Evolutionary conservation across 257 asterid genomes (phyloP).

Genomic region (Prunella vulgaris): DNA sequence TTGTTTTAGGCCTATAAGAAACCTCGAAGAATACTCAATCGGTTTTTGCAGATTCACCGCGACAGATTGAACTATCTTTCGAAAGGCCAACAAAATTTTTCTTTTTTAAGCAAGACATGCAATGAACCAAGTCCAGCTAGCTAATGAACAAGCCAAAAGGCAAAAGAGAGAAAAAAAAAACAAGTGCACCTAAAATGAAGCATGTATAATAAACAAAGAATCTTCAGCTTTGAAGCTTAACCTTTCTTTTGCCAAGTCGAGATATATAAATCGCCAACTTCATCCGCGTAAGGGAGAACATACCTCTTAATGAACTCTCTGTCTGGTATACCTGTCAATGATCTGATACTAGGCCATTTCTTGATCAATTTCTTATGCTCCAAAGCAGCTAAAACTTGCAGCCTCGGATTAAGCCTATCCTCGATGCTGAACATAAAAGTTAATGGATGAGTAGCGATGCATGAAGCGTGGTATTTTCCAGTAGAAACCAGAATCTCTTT

Average conservation of each 20-base stretch:
- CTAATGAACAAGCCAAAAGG: not conserved
- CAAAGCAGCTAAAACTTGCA: conserved; percentile 20
- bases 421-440: conserved; percentile 17
- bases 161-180: too few species aligned
- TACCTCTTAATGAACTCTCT: not conserved
- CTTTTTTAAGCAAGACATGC: not conserved
- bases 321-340: not conserved
- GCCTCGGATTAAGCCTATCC: conserved; percentile 22
- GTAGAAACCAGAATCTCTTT: conserved; percentile 20
- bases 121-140: not conserved
- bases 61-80: not conserved
- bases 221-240: not conserved
- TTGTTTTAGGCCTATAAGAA: not conserved
- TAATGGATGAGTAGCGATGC: conserved; percentile 3
- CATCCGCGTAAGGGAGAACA: conserved; percentile 22
- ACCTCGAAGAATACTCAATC: not conserved
- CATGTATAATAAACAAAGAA: not conserved
- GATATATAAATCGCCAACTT: conserved; percentile 21
- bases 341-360: conserved; percentile 17
- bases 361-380: conserved; percentile 21
- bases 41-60: not conserved
- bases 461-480: conserved; percentile 17
- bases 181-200: not conserved
- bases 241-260: not conserved
- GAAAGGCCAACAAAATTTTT: not conserved